Percentiles rank a stretch among this genome's conserved stretches.
Conservation (phyloP, 164 flowering plant species). For the Sedum album region DNA sequence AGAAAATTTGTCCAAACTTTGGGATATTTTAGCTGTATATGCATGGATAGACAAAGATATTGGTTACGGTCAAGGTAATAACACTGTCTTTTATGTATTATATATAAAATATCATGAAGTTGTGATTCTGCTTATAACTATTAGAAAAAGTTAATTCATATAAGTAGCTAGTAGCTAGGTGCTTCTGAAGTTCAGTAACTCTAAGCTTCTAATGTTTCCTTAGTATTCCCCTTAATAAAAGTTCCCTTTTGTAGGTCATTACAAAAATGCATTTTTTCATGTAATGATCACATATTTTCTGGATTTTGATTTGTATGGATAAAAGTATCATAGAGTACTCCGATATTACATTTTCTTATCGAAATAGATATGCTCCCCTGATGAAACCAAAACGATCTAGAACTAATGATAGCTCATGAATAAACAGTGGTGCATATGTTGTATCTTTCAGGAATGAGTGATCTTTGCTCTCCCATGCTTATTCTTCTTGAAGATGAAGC, state of each 20-base stretch:
- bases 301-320: neutral
- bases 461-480: slow-evolving; percentile 98
- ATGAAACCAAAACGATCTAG: neutral
- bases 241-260: too few species aligned
- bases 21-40: slow-evolving; percentile 96
- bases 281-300: neutral
- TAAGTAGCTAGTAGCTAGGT: too few species aligned
- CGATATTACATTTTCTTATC: neutral
- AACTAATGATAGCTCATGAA: neutral
- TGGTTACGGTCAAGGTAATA: slow-evolving; percentile 92
- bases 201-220: too few species aligned
- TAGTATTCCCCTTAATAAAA: too few species aligned
- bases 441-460: slow-evolving; percentile 83
- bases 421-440: neutral
- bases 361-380: neutral
- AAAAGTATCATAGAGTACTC: neutral
- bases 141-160: too few species aligned
- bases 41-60: slow-evolving; percentile 95
- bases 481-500: slow-evolving; percentile 96
- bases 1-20: slow-evolving; percentile 85
- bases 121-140: too few species aligned
- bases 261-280: neutral
- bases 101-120: too few species aligned
- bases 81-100: too few species aligned
- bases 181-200: too few species aligned